A percentile compares a stretch with the other conserved stretches of the same genome.
Evolutionary conservation across 768 basidiomycete genomes (phyloP).

Genomic region (Termitomyces sp.): DNA sequence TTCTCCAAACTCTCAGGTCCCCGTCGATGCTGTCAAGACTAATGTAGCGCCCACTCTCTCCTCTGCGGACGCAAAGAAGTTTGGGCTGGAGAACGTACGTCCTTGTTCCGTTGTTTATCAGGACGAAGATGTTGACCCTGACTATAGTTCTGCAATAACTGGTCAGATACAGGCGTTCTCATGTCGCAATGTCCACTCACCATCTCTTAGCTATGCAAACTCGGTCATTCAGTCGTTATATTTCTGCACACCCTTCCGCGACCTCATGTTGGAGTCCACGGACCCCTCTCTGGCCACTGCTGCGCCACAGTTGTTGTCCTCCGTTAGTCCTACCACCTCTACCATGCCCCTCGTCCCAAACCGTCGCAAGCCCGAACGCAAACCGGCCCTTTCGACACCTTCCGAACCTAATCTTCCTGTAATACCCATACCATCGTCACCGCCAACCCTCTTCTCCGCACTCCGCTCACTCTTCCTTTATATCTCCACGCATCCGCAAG

Average conservation of each 20-base stretch:
- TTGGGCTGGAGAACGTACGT: conserved; percentile 96
- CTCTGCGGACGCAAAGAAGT: conserved; percentile 76
- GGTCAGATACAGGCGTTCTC: conserved; percentile 41
- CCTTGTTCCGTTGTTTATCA: neutral
- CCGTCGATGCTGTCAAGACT: conserved; percentile 24
- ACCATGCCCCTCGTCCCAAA: conserved; percentile 28
- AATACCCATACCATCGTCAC: conserved; percentile 48
- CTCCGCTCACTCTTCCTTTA: conserved; percentile 86
- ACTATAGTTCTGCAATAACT: conserved; percentile 90
- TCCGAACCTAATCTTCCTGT: conserved; percentile 24
- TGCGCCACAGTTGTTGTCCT: conserved; percentile 17
- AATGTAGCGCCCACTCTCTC: conserved; percentile 31
- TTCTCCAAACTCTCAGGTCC: conserved; percentile 8
- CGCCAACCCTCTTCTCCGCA: conserved; percentile 83
- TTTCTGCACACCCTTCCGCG: conserved; percentile 90
- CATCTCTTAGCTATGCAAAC: conserved; percentile 80
- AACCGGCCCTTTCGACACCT: conserved; percentile 26
- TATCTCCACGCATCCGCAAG: conserved; percentile 73
- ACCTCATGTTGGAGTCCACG: conserved; percentile 71
- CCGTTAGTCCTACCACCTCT: conserved; percentile 22
- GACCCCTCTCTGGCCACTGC: conserved; percentile 42
- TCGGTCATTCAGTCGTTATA: conserved; percentile 98
- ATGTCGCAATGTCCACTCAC: conserved; percentile 9
- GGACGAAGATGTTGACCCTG: conserved; percentile 4
- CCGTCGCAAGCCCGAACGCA: conserved; percentile 58